Evolutionary conservation across 2,329 filamentous ascomycete genomes (phyloP).

Genomic region (Sporothrix pseudoabietina): DNA sequence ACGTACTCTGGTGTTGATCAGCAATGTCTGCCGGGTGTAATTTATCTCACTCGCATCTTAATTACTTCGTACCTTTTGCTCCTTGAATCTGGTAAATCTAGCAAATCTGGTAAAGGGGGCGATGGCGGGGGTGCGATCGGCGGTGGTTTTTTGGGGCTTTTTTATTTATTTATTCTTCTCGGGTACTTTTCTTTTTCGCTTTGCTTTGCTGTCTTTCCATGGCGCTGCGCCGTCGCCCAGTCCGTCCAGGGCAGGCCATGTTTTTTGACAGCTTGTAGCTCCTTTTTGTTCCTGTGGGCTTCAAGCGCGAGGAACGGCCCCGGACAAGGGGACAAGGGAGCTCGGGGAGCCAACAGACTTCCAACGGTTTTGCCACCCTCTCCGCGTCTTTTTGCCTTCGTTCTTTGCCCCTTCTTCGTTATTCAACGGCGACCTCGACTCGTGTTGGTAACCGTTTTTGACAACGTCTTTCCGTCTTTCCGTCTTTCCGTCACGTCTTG

Average conservation of each 20-base stretch:
- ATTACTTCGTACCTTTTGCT: background rate
- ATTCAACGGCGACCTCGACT: background rate
- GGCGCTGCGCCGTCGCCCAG: conserved; percentile 8
- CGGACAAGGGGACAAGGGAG: background rate
- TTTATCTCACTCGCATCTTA: background rate
- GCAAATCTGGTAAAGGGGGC: background rate
- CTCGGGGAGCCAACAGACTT: background rate
- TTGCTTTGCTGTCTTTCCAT: background rate
- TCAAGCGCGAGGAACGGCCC: background rate
- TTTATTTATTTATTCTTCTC: background rate
- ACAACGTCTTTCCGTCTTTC: background rate
- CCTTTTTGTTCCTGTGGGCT: background rate
- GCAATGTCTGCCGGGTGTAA: background rate
- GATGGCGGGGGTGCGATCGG: background rate
- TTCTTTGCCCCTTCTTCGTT: background rate
- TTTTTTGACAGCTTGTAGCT: background rate
- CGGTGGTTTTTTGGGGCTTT: background rate
- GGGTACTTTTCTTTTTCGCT: background rate
- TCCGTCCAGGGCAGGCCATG: conserved; percentile 7
- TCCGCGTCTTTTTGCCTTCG: background rate
- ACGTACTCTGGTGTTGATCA: background rate
- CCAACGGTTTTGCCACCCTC: conserved; percentile 14
- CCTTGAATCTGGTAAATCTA: background rate
- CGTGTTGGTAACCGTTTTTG: conserved; percentile 1
- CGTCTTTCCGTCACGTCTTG: background rate